Evolutionary conservation across 176 grass and related monocot species (phyloP), one percentile per base, ranked within the genome.

Genomic region (Oryza officinalis): DNA sequence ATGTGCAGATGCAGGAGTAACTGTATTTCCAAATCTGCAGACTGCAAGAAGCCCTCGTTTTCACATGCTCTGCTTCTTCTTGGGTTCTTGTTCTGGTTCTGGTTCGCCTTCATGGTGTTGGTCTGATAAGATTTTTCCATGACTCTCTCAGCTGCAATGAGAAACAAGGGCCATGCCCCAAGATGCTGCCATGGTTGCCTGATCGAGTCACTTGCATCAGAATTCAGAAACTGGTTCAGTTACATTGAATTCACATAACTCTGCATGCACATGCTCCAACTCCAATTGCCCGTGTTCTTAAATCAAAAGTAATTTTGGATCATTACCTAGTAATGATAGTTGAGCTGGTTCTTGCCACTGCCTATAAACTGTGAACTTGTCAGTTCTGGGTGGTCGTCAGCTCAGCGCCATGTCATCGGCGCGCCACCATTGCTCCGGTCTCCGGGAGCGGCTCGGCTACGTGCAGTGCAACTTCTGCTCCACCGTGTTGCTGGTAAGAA

Each of bases 381-480:
- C n/a, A 60, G 57, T 8, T 23, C 57, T 60, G 57, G 18, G 47
- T 50, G 15, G 47, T 50, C 47, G 12, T 46, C 44, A 13, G 44
- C 44, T 13, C 12, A 46, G 10, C 44, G 61, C 50, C 61, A 88
- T 88, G 92, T 85, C 92, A 27, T 73, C 81, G 64, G 75, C 33
- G 37, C 13, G 44, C 59, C 45, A 86, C 71, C 65, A 75, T 33
- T 74, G 31, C 38, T 73, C 76, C 70, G 78, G 71, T n/a, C 54
- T 94, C 85, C 63, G 22, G 1, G 92, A 91, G 89, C 87, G 80
- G 32, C 84, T 94, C 22, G 92, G 92, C 87, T 94, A 87, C 65
- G 92, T 94, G 41, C 92, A 91, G 64, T 94, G 89, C 87, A 77
- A 5, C 72, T 77, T 91, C 78, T 89, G 89, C 74, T 8, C 74